A percentile compares a stretch with the other conserved stretches of the same genome.
phyloP scores from a whole-genome alignment of 768 basidiomycete genomes.

The Tricholoma sp. region DNA sequence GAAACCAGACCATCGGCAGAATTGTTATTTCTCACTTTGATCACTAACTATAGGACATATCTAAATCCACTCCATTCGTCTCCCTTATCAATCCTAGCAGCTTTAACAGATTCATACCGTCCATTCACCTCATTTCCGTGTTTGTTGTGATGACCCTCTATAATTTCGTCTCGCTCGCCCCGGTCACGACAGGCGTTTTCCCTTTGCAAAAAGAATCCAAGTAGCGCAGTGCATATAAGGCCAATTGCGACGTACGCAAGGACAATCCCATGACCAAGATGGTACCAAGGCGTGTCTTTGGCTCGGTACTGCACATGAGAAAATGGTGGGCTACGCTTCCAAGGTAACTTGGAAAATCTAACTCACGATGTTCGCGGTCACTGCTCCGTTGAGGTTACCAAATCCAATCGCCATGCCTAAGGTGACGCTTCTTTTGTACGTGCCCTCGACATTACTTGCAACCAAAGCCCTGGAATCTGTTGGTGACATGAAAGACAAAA shows the following conservation, averaged over 20 bases:
- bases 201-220: slow-evolving; percentile 40
- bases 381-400: slow-evolving; percentile 67
- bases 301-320: slow-evolving; percentile 50
- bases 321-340: not conserved
- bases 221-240: slow-evolving; percentile 46
- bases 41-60: slow-evolving; percentile 45
- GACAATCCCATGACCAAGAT: slow-evolving; percentile 63
- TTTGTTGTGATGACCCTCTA: slow-evolving; percentile 43
- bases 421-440: slow-evolving; percentile 67
- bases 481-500: slow-evolving; percentile 4
- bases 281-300: slow-evolving; percentile 60
- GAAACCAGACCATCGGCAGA: not conserved
- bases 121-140: slow-evolving; percentile 48
- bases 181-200: slow-evolving; percentile 63
- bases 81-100: slow-evolving; percentile 57
- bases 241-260: slow-evolving; percentile 67
- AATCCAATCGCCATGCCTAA: slow-evolving; percentile 66
- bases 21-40: not conserved
- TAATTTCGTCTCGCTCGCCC: slow-evolving; percentile 65
- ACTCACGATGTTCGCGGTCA: slow-evolving; percentile 61
- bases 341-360: not conserved
- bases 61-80: slow-evolving; percentile 77
- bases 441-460: slow-evolving; percentile 66
- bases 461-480: slow-evolving; percentile 55
- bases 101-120: slow-evolving; percentile 44